phyloP scores from a whole-genome alignment of 2,329 filamentous ascomycete genomes.

The Graphilbum ipis-grandicollis region DNA sequence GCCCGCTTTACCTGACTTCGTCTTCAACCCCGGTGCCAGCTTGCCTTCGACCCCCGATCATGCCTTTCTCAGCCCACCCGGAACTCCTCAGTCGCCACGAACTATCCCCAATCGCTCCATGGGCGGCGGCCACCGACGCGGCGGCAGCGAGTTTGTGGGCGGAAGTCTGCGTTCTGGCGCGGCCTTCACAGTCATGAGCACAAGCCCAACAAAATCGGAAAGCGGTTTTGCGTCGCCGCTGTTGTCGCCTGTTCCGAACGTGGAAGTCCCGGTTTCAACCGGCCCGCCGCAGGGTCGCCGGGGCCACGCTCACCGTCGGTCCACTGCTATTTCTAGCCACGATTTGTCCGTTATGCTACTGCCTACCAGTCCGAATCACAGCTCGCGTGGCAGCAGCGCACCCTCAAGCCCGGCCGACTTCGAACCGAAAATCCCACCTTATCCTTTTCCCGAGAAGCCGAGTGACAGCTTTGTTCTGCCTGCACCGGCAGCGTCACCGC shows the following conservation, averaged over 20 bases:
- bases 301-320: conserved; percentile 67
- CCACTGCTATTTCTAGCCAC: conserved; percentile 66
- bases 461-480: no score
- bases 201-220: conserved; percentile 50
- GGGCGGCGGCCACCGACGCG: conserved; percentile 61
- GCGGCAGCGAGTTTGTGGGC: conserved; percentile 75
- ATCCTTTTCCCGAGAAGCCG: neutral
- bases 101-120: conserved; percentile 33
- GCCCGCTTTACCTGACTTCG: conserved; percentile 33
- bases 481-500: no score
- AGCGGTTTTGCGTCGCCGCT: conserved; percentile 38
- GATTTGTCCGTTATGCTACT: conserved; percentile 58
- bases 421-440: conserved; percentile 8
- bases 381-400: conserved; percentile 42
- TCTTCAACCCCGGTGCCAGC: conserved; percentile 26
- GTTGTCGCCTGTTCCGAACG: conserved; percentile 15
- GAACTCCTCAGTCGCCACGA: conserved; percentile 33
- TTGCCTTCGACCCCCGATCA: conserved; percentile 16
- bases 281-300: conserved; percentile 26
- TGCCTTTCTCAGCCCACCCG: conserved; percentile 33
- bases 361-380: conserved; percentile 32
- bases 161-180: conserved; percentile 45
- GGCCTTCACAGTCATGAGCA: conserved; percentile 44
- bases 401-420: conserved; percentile 41
- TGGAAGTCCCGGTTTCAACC: conserved; percentile 9